Evolutionary conservation across 2,329 filamentous ascomycete species (phyloP), one percentile per base, ranked within the genome.

Genomic region (Claviceps purpurea): DNA sequence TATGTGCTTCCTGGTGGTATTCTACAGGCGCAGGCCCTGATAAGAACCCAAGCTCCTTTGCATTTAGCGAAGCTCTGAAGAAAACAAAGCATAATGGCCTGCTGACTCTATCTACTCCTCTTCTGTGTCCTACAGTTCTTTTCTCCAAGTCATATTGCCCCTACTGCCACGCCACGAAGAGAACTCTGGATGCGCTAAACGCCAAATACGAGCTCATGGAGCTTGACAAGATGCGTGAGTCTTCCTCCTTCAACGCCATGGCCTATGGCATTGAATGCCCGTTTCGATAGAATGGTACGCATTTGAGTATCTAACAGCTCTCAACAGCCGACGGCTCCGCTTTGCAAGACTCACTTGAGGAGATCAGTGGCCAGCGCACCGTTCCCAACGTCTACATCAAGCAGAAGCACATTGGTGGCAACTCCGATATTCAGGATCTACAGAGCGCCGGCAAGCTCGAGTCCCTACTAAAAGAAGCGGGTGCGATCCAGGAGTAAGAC

Each of bases 71-170:
- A 10, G 26, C 10, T 4, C 10, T 34, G 10, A 34, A 34, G 11
- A 34, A 11, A 34, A 34, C 30, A 34, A 34, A 34, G 10, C 10
- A 34, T 4, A 34, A 13, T 3, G 8, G 4, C 18, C 41, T 44
- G 18, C 20, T 43, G 8, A 24, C 41, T 43, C 11, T 18, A n/a
- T 24, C 5, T 43, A 10, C 24, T 40, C 6, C 20, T 53, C 7
- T 13, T 20, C 16, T 8, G 8, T 22, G 16, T 20, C 20, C 37
- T 22, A 47, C 49, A 87, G 87, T 93, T 62, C 87, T 98, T 67
- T 98, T 98, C 79, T 90, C 85, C 72, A 98, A 98, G 76, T 88
- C 85, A 16, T 95, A 89, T 75, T 98, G 93, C 79, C 89, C 90
- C 13, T 94, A 95, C 79, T 97, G 91, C 78, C 77, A 72, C 54